A percentile compares a stretch with the other conserved stretches of the same genome.
Conservation (phyloP, 139 green algal genomes). For the Volvox africanus region DNA sequence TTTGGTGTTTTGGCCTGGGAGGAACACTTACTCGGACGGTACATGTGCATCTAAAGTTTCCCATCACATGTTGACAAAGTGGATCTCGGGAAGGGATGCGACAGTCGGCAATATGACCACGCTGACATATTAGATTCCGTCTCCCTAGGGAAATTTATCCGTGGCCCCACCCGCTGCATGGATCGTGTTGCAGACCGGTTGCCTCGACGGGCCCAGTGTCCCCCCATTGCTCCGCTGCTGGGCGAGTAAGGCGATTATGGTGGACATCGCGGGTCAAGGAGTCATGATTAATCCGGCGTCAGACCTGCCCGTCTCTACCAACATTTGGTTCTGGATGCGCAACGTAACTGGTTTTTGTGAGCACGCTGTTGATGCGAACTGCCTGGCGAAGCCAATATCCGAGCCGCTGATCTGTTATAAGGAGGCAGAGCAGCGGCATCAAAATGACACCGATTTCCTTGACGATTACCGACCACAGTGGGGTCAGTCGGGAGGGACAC, state of each 20-base stretch:
- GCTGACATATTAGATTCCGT: no score
- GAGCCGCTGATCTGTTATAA: neutral
- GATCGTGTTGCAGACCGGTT: neutral
- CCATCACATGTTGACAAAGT: no score
- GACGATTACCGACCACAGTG: neutral
- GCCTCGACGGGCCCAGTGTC: neutral
- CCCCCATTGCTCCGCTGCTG: neutral
- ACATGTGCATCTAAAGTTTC: no score
- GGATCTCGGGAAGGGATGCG: no score
- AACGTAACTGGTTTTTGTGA: neutral
- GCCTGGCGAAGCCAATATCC: neutral
- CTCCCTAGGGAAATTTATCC: no score
- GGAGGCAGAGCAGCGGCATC: neutral
- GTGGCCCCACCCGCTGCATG: no score
- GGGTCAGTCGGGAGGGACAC: no score
- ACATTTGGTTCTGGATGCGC: neutral
- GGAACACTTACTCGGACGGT: no score
- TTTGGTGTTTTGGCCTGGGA: no score
- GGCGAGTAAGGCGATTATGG: neutral
- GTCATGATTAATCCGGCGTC: neutral
- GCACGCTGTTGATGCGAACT: neutral
- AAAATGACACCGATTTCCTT: neutral
- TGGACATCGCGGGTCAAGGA: neutral
- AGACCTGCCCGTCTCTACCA: neutral
- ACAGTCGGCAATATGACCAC: no score